Conservation (phyloP, 495 filamentous ascomycete species). For the Hypoxylon perforatum region DNA sequence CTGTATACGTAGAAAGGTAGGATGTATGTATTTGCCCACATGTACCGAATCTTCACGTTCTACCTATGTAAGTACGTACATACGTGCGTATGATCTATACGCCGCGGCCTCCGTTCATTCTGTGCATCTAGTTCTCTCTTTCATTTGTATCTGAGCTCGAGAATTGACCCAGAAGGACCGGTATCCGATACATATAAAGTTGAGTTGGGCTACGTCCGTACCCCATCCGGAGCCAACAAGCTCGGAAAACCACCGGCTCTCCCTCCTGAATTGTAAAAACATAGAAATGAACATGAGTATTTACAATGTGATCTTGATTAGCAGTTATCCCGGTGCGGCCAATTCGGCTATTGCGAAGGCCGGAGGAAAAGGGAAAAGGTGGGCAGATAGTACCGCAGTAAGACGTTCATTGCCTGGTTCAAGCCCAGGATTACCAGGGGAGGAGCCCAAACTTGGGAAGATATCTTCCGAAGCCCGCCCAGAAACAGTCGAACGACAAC, state of each 20-base stretch:
- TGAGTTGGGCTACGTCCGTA: too few species aligned
- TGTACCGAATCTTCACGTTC: conserved; percentile 4
- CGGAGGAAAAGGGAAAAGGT: conserved; percentile 10
- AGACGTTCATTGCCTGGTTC: conserved; percentile 20
- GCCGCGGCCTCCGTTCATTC: too few species aligned
- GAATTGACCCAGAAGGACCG: too few species aligned
- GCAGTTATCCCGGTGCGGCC: conserved; percentile 12
- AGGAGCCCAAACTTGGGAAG: conserved; percentile 28
- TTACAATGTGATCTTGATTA: conserved; percentile 2
- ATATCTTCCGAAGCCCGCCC: conserved; percentile 32
- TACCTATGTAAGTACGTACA: background rate
- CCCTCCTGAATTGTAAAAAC: background rate
- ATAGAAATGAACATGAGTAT: background rate
- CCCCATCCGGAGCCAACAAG: too few species aligned
- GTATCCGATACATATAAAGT: too few species aligned
- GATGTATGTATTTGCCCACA: conserved; percentile 5
- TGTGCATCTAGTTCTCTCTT: too few species aligned
- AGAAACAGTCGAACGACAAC: conserved; percentile 27
- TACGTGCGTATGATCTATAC: too few species aligned
- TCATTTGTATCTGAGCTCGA: too few species aligned
- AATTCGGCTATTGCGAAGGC: conserved; percentile 1
- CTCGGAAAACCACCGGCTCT: too few species aligned
- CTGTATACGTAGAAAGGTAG: too few species aligned
- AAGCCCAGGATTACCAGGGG: conserved; percentile 1
- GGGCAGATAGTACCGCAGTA: conserved; percentile 24